phyloP scores from a whole-genome alignment of 441 rosid genomes.

The Eutrema salsugineum region DNA sequence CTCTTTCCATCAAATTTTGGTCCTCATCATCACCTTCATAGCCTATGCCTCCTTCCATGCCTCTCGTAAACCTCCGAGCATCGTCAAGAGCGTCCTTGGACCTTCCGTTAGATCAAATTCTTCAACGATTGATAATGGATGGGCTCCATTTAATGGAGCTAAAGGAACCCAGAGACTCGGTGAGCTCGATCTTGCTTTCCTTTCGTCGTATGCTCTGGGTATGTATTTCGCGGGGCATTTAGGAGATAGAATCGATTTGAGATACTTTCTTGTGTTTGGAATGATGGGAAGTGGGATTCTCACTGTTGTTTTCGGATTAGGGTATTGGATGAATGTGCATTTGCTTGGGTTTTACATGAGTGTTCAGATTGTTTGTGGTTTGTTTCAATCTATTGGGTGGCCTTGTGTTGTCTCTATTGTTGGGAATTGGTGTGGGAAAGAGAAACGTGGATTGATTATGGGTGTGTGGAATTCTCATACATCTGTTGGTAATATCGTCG shows the following conservation, averaged over 20 bases:
- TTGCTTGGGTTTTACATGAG: slow-evolving; percentile 46
- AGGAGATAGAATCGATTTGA: slow-evolving; percentile 79
- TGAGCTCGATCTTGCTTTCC: slow-evolving; percentile 87
- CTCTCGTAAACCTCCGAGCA: slow-evolving; percentile 95
- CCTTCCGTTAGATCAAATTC: slow-evolving; percentile 4
- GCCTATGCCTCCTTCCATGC: slow-evolving; percentile 95
- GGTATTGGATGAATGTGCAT: slow-evolving; percentile 81
- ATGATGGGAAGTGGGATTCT: slow-evolving; percentile 88
- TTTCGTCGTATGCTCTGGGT: slow-evolving; percentile 67
- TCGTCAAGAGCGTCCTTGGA: slow-evolving; percentile 88
- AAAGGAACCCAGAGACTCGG: slow-evolving; percentile 73
- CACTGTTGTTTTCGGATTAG: slow-evolving; percentile 68
- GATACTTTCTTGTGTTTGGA: slow-evolving; percentile 84
- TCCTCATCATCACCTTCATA: slow-evolving; percentile 63
- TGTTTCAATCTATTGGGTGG: slow-evolving; percentile 94
- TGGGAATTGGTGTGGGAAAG: slow-evolving; percentile 93
- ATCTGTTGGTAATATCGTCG: slow-evolving; percentile 78
- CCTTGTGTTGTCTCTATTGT: slow-evolving; percentile 92
- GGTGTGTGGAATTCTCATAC: slow-evolving; percentile 94
- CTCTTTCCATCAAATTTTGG: slow-evolving; percentile 54
- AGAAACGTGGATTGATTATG: slow-evolving; percentile 92
- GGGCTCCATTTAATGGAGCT: slow-evolving; percentile 79
- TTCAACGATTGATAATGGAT: slow-evolving; percentile 45
- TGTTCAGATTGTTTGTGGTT: slow-evolving; percentile 78
- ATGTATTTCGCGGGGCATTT: slow-evolving; percentile 91